A percentile compares a stretch with the other conserved stretches of the same genome.
Evolutionary conservation across 306 rosid genomes (phyloP).

Genomic region (Herpetospermum pedunculosum): DNA sequence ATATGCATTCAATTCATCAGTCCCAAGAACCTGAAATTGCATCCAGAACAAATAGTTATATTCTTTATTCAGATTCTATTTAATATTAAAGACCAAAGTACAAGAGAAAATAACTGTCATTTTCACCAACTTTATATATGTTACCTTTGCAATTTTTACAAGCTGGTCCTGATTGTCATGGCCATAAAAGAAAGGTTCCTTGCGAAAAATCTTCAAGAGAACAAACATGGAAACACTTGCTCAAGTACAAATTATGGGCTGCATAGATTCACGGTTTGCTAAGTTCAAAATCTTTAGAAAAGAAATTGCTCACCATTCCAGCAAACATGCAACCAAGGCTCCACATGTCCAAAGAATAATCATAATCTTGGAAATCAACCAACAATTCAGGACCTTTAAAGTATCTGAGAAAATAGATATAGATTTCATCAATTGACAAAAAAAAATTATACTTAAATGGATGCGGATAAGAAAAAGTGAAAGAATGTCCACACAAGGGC

Average conservation of each 20-base stretch:
- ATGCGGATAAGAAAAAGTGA: background rate
- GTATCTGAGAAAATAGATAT: slow-evolving; percentile 19
- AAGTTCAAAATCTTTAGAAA: background rate
- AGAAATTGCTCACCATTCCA: slow-evolving; percentile 73
- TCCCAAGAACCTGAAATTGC: slow-evolving; percentile 34
- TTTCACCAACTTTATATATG: background rate
- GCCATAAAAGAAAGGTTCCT: slow-evolving; percentile 98
- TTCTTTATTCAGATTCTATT: background rate
- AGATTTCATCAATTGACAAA: background rate
- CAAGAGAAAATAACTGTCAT: background rate
- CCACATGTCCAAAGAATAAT: slow-evolving; percentile 82
- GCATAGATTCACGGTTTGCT: background rate
- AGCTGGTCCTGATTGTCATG: slow-evolving; percentile 72
- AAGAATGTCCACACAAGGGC: background rate
- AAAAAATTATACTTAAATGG: background rate
- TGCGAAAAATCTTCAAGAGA: slow-evolving; percentile 33
- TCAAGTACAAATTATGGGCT: background rate
- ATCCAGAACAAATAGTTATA: background rate
- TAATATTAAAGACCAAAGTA: background rate
- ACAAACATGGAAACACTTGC: slow-evolving; percentile 1
- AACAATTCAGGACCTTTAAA: slow-evolving; percentile 40
- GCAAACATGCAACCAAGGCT: slow-evolving; percentile 99
- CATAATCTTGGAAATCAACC: slow-evolving; percentile 38
- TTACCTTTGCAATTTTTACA: slow-evolving; percentile 34
- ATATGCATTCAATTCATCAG: slow-evolving; percentile 33